Percentiles rank a stretch among this genome's conserved stretches.
Conservation (phyloP, 1,139 yeast genomes). For the Scheffersomyces titani region DNA sequence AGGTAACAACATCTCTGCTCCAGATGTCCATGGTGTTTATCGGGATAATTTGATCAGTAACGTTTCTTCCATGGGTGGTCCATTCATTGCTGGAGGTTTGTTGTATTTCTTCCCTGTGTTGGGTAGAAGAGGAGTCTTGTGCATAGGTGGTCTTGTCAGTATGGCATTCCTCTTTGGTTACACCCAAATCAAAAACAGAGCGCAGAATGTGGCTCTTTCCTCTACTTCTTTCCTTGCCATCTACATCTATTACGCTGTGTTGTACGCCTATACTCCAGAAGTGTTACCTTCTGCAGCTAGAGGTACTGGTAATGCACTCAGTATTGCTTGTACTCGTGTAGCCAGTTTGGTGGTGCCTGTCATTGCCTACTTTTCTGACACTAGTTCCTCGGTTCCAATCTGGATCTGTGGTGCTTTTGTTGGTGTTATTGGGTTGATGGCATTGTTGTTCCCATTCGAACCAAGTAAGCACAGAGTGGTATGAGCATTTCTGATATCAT, state of each 20-base stretch:
- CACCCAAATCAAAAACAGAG: conserved; percentile 10
- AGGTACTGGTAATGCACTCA: conserved; percentile 12
- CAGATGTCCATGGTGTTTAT: conserved; percentile 9
- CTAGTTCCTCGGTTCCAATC: conserved; percentile 11
- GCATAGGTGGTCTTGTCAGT: conserved; percentile 12
- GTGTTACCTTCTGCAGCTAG: conserved; percentile 14
- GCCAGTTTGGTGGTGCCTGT: conserved; percentile 11
- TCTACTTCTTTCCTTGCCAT: conserved; percentile 10
- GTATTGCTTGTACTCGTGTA: conserved; percentile 9
- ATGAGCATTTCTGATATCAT: background rate
- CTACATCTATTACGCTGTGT: conserved; percentile 13
- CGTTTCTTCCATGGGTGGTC: conserved; percentile 11
- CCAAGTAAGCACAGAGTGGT: conserved; percentile 12
- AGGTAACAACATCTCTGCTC: conserved; percentile 34
- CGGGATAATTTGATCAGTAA: conserved; percentile 11
- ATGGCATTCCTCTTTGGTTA: conserved; percentile 15
- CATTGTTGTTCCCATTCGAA: conserved; percentile 14
- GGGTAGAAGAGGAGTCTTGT: conserved; percentile 13
- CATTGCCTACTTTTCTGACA: conserved; percentile 11
- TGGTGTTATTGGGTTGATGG: conserved; percentile 11
- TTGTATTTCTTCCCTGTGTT: conserved; percentile 7
- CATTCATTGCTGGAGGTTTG: conserved; percentile 12
- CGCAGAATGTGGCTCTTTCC: conserved; percentile 10
- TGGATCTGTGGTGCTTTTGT: conserved; percentile 15
- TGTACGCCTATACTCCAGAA: conserved; percentile 15